These are phyloP conservation scores for Hypoxylon lienhwacheense DNA, from an alignment of 495 filamentous ascomycete species.

Conservation along the genomic window DNA sequence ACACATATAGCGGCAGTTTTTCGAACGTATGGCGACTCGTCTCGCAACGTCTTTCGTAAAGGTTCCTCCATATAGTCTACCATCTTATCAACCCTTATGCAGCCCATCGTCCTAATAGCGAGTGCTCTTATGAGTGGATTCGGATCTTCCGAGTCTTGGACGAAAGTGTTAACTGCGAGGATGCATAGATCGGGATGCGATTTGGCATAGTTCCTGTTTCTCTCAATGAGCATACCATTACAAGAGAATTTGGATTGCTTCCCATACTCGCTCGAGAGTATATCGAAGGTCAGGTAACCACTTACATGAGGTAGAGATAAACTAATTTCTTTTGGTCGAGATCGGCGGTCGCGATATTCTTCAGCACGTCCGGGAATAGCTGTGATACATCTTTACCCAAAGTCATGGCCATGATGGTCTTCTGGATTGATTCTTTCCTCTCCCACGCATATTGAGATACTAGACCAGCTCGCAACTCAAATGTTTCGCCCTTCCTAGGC, in stretches of 20 bases:
- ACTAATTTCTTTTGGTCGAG: conserved; percentile 99
- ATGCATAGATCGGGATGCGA: conserved; percentile 99
- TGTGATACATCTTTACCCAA: conserved; percentile 97
- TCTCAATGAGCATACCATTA: conserved; percentile 25
- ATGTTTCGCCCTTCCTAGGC: conserved; percentile 96
- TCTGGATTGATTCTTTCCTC: conserved; percentile 97
- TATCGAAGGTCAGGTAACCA: no score
- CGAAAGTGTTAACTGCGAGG: conserved; percentile 98
- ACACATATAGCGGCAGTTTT: conserved; percentile 98
- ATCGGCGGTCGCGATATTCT: conserved; percentile 95
- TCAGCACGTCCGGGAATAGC: conserved; percentile 95
- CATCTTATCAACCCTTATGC: conserved; percentile 98
- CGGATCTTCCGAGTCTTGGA: conserved; percentile 98
- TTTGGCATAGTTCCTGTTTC: conserved; percentile 96
- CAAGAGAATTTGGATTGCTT: neutral
- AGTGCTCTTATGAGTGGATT: conserved; percentile 94
- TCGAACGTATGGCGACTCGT: conserved; percentile 97
- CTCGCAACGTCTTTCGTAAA: conserved; percentile 89
- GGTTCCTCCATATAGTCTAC: conserved; percentile 99
- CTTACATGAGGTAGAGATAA: conserved; percentile 96
- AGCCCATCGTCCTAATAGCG: conserved; percentile 98
- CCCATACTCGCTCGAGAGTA: neutral
- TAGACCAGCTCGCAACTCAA: conserved; percentile 93
- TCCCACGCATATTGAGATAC: conserved; percentile 99
- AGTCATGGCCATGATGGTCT: conserved; percentile 99